Evolutionary conservation across 2,329 filamentous ascomycete species (phyloP).

Genomic region (Mycosphaerella arachidis): DNA sequence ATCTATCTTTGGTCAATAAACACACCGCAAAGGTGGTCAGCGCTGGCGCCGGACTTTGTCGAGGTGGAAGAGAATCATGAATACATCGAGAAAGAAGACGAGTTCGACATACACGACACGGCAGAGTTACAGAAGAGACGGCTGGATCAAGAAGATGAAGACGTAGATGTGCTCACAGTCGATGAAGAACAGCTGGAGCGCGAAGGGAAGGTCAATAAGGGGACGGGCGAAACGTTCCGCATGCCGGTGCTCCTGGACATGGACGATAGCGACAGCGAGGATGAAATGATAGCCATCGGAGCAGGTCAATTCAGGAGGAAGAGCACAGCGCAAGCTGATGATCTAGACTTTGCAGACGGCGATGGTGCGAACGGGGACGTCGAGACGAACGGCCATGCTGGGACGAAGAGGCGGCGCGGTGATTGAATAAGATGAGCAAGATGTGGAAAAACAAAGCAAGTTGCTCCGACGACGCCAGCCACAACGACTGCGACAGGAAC

Average conservation of each 20-base stretch:
- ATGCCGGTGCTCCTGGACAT: conserved; percentile 94
- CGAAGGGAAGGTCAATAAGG: conserved; percentile 34
- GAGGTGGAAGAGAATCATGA: conserved; percentile 98
- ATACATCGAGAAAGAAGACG: conserved; percentile 91
- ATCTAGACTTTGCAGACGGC: conserved; percentile 34
- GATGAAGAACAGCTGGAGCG: conserved; percentile 52
- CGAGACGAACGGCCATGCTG: conserved; percentile 20
- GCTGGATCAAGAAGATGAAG: conserved; percentile 87
- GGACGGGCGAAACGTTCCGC: conserved; percentile 61
- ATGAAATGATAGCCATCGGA: conserved; percentile 67
- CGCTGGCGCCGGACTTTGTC: conserved; percentile 90
- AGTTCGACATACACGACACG: conserved; percentile 94
- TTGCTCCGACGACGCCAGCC: neutral
- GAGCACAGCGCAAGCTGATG: conserved; percentile 54
- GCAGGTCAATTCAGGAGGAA: conserved; percentile 81
- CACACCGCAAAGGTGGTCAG: conserved; percentile 94
- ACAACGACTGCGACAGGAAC: neutral
- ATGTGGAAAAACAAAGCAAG: no score
- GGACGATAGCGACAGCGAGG: conserved; percentile 90
- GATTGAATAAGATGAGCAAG: conserved; percentile 10
- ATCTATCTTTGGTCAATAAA: conserved; percentile 97
- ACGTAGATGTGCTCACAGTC: conserved; percentile 80
- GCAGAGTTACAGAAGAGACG: conserved; percentile 90
- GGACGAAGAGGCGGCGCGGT: conserved; percentile 22
- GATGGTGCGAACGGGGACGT: conserved; percentile 19